These are phyloP conservation scores for Pulveroboletus sp. DNA, from an alignment of 768 basidiomycete species.

Conservation along the genomic window DNA sequence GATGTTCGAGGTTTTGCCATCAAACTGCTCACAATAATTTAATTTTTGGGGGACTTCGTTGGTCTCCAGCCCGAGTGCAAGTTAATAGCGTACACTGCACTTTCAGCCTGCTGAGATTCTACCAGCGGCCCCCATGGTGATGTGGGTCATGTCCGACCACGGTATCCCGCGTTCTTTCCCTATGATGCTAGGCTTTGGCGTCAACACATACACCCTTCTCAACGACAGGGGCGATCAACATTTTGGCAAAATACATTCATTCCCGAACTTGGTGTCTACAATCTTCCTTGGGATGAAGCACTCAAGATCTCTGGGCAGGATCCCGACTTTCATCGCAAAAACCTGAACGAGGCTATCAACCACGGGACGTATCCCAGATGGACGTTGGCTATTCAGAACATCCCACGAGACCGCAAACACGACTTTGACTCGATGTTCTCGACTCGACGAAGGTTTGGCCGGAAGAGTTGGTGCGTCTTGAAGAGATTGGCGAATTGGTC, in stretches of 20 bases:
- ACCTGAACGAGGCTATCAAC: constrained; percentile 78
- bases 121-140: constrained; percentile 63
- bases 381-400: constrained; percentile 63
- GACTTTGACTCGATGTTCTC: constrained; percentile 81
- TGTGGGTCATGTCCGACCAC: constrained; percentile 86
- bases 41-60: constrained; percentile 89
- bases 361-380: constrained; percentile 69
- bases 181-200: constrained; percentile 88
- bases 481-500: constrained; percentile 72
- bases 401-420: constrained; percentile 69
- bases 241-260: constrained; percentile 88
- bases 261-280: constrained; percentile 78
- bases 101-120: constrained; percentile 14
- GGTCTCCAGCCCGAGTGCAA: constrained; percentile 63
- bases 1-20: constrained; percentile 86
- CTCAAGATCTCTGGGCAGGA: constrained; percentile 80
- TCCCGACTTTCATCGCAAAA: constrained; percentile 88
- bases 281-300: constrained; percentile 85
- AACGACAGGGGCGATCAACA: constrained; percentile 61
- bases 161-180: constrained; percentile 79
- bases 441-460: constrained; percentile 88
- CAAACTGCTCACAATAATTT: constrained; percentile 76
- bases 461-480: constrained; percentile 71
- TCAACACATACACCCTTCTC: constrained; percentile 78
- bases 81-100: constrained; percentile 1